Percentiles rank a stretch among this genome's conserved stretches.
phyloP scores from a whole-genome alignment of 805 yeast genomes.

The Nakazawaea anatomiae region DNA sequence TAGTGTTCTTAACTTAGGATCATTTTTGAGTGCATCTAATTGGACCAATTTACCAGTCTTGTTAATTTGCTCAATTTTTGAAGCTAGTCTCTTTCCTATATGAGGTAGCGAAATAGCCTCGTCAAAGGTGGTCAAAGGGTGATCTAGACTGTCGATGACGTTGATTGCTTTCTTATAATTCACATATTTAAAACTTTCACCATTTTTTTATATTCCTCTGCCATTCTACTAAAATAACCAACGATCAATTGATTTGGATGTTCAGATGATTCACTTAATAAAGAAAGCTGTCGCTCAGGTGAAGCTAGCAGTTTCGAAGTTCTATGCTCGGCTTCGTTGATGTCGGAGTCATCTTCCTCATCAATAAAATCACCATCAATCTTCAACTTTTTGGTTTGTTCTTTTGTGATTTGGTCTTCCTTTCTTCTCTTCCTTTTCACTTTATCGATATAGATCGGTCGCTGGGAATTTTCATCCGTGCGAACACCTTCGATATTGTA shows the following conservation, averaged over 20 bases:
- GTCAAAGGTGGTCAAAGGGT: constrained; percentile 25
- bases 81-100: constrained; percentile 33
- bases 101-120: constrained; percentile 36
- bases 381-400: neutral
- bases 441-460: neutral
- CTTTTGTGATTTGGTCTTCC: neutral
- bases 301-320: neutral
- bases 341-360: constrained; percentile 1
- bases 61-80: constrained; percentile 40
- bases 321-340: constrained; percentile 4
- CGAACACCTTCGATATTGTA: neutral
- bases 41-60: constrained; percentile 26
- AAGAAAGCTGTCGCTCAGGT: neutral
- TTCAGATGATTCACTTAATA: neutral
- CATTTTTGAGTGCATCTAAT: constrained; percentile 12
- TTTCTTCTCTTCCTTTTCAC: neutral
- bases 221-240: constrained; percentile 24
- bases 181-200: constrained; percentile 30
- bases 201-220: constrained; percentile 23
- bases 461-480: neutral
- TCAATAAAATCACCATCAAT: neutral
- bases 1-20: constrained; percentile 21
- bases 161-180: constrained; percentile 41
- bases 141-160: constrained; percentile 22
- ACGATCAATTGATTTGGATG: constrained; percentile 26